Base-by-base conservation (phyloP, 108 stramenopile genomes). In the Hondaea fermentalgiana region DNA sequence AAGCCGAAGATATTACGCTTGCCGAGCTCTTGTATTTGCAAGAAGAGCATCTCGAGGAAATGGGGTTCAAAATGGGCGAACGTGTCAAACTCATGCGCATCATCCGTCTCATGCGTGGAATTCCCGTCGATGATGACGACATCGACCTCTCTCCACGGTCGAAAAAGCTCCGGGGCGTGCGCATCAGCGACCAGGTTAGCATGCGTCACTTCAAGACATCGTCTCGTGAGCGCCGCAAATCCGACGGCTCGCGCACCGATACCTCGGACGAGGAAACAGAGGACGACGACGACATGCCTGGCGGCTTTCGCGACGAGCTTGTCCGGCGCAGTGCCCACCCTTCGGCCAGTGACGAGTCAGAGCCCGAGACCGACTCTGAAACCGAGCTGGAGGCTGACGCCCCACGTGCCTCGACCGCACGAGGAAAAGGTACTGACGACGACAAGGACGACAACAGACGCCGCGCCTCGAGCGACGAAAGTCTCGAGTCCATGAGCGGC, bases 121-220 rank as follows among this genome's bases (percentile, higher is more conserved):
- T 83, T 12, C 76, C 76, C n/a, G 25, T 83, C 51, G 76, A 83
- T 23, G 76, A 83, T 17, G 76, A 83, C 43, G 76, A 83, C 51
- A 83, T 83, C 51, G 23, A 53, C 43, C 43, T 43, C 76, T 12
- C 23, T 42, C 21, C 23, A 17, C 49, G 51, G 6, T 10, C n/a
- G 14, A 53, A 83, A 53, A 83, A 53, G 76, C 49, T 47, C 51
- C 76, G 3, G 14, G 76, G 51, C 49, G 49, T 53, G 17, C 49
- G 45, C 76, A 53, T 47, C 6, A 47, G 51, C n/a, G 76, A 53
- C 49, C 76, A 53, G 51, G 49, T 47, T 2, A 53, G 76, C 45
- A 53, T 69, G 25, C 64, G 76, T 23, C 76, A 83, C 45, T 83
- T 83, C 23, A 53, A 53, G 19, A 83, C 76, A 1, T 83, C 51